Conservation (phyloP, 2,329 filamentous ascomycete species). For the Dendrostoma leiphaemia region DNA sequence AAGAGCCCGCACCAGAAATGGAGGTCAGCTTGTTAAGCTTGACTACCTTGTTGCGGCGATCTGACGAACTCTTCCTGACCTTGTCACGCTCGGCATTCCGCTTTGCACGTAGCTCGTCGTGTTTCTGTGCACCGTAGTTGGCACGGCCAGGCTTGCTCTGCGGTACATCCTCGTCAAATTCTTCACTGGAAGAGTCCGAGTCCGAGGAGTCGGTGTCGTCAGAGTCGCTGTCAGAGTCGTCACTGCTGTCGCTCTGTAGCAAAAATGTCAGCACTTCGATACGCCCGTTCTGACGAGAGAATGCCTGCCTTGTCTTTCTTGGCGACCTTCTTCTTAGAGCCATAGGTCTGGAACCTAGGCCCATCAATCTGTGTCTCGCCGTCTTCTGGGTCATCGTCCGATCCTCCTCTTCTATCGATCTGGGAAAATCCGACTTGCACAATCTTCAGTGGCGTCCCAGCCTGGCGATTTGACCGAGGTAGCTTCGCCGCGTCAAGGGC, state of each 20-base stretch:
- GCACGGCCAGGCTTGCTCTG: constrained; percentile 20
- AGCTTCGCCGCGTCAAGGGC: constrained; percentile 55
- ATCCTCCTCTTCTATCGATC: constrained; percentile 36
- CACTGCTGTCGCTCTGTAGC: constrained; percentile 6
- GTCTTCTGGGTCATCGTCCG: constrained; percentile 23
- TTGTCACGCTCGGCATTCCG: constrained; percentile 47
- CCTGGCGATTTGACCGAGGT: constrained; percentile 9
- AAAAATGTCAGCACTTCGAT: constrained; percentile 2
- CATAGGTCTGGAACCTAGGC: constrained; percentile 15
- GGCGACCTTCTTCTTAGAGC: constrained; percentile 5
- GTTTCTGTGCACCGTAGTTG: constrained; percentile 11
- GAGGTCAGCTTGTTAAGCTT: constrained; percentile 62
- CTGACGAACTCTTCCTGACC: constrained; percentile 51
- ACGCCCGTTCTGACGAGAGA: background rate
- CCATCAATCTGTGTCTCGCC: constrained; percentile 25
- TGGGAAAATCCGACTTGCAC: constrained; percentile 57
- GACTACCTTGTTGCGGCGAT: constrained; percentile 63
- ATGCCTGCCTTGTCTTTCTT: constrained; percentile 14
- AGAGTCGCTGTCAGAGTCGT: constrained; percentile 16
- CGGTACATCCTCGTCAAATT: constrained; percentile 28
- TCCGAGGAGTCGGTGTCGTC: constrained; percentile 36
- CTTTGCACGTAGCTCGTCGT: constrained; percentile 26
- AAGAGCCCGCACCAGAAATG: constrained; percentile 47
- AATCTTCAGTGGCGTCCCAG: constrained; percentile 47
- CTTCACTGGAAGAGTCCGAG: constrained; percentile 34